Evolutionary conservation across 179 eudicot species (phyloP).

Genomic region (Nepenthes alata): DNA sequence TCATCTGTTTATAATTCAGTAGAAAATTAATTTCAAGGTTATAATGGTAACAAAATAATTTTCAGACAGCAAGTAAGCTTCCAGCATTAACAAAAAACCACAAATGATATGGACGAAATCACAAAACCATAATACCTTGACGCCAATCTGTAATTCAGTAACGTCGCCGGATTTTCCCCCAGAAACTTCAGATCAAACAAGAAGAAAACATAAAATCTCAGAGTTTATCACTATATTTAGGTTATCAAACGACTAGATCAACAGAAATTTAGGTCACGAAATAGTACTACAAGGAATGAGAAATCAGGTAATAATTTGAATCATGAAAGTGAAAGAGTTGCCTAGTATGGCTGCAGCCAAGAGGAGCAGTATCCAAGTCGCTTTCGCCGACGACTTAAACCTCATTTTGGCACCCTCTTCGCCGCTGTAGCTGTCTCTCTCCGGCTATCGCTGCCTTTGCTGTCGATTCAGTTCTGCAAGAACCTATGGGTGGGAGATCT

Average conservation of each 20-base stretch:
- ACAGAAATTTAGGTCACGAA: neutral
- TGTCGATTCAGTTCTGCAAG: no score
- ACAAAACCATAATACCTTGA: constrained; percentile 42
- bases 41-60: no score
- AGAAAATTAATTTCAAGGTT: no score
- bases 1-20: no score
- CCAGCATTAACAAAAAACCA: no score
- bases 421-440: no score
- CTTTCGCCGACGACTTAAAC: constrained; percentile 16
- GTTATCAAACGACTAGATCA: neutral
- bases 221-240: neutral
- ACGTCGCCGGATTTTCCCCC: constrained; percentile 61
- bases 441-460: no score
- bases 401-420: no score
- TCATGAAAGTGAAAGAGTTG: neutral
- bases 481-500: no score
- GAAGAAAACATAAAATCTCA: neutral
- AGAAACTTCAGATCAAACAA: constrained; percentile 17
- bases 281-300: neutral
- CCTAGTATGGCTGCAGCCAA: constrained; percentile 15
- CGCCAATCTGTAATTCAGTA: constrained; percentile 87
- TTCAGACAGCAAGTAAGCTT: no score
- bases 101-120: no score
- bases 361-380: constrained; percentile 9
- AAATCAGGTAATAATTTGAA: neutral